Base-by-base conservation (phyloP, 768 basidiomycete genomes). In the Panus rudis region DNA sequence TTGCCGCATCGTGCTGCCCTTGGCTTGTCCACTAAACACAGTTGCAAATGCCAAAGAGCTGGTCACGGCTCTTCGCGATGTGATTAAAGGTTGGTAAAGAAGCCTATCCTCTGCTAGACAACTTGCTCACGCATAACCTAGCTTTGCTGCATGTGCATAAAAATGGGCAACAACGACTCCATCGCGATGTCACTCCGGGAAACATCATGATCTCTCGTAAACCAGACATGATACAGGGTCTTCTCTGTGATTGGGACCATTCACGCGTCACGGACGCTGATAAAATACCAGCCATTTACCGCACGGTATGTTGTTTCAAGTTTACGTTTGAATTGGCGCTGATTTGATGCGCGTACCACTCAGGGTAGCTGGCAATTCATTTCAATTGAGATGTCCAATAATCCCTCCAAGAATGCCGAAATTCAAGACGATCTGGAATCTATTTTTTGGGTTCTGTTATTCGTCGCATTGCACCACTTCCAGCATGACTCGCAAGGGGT, bases 191-290 rank as follows among this genome's bases (percentile, higher is more conserved):
- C 13, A 49, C 44, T 21, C 4, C 27, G 3, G 44, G 44, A 14
- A 49, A 49, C 32, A 28, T 49, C 37, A 45, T 49, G 44, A 25
- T 49, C 13, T 24, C 10, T 22, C 16, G n/a, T 14, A n/a, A 45
- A 16, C 39, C 43, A 23, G 10, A 35, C n/a, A 44, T 37, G 3
- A 13, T 44, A 13, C n/a, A n/a, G n/a, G n/a, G n/a, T n/a, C n/a
- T n/a, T n/a, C 22, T 49, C 20, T 40, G 32, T 21, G 48, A 49
- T 25, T 49, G 42, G 43, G 48, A 49, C 30, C n/a, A n/a, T n/a
- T n/a, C n/a, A n/a, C n/a, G n/a, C n/a, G n/a, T n/a, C n/a, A n/a
- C n/a, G n/a, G n/a, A n/a, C n/a, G n/a, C n/a, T n/a, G n/a, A n/a
- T n/a, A n/a, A n/a, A n/a, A n/a, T n/a, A n/a, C n/a, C n/a, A n/a